Base-by-base conservation (phyloP, 1,139 yeast genomes). In the Wickerhamomyces sp. region DNA sequence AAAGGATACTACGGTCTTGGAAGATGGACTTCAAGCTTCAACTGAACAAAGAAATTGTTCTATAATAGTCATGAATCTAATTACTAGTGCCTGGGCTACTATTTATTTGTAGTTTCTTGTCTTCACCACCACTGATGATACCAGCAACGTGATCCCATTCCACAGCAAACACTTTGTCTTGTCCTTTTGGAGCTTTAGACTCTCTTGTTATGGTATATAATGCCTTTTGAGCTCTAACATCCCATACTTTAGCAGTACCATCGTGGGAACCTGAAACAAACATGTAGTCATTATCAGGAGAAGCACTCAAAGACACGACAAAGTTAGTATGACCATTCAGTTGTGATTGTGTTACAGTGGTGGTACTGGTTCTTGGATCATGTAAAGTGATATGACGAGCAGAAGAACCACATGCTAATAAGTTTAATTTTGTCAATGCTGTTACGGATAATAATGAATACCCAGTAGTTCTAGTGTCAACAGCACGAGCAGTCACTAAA, bases 171-270 rank as follows among this genome's bases (percentile, higher is more conserved):
- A 92, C 92, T 60, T 89, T 87, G 31, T 73, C 67, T 43, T 70
- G 56, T 43, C 71, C 55, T 48, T 63, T 61, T 44, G 56, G 41
- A 16, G 65, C 65, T 24, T 61, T 58, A 26, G 74, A 70, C 51
- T 82, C 80, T 60, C 96, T 76, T 20, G 86, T 76, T 38, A 90
- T 78, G n/a, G 95, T 86, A 61, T 84, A 86, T 66, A 89, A 70
- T n/a, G 95, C 74, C 54, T 81, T 78, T 49, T 81, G 86, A 3
- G 96, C 84, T 56, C 99, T 78, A 12, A 90, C 76, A 62, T 92
- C 99, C 99, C 99, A 92, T 17, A 92, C 84, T 54, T 89, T 82
- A 32, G 85, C 94, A 2, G 96, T 85, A 20, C 97, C 97, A 62
- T 92, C 99, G 59, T 89, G 96, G 13, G 97, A 88, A 15, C 85